Percentiles rank a stretch among this genome's conserved stretches.
Conservation (phyloP, 2,329 filamentous ascomycete genomes). For the Raffaelea ambrosiae region DNA sequence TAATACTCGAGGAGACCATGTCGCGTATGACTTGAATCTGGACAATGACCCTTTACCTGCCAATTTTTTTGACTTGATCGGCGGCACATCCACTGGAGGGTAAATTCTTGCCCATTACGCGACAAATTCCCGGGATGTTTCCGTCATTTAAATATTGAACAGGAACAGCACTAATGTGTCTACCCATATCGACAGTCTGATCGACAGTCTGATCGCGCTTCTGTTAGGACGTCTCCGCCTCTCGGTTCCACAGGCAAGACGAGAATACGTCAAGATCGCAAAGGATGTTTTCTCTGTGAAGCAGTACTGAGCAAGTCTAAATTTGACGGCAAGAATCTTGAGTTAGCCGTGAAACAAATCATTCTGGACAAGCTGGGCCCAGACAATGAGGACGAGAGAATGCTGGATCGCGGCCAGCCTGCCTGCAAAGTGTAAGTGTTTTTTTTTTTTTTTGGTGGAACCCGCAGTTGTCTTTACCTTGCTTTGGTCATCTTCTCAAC, state of each 20-base stretch:
- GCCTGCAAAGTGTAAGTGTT: too few relatives aligned
- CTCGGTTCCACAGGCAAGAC: neutral
- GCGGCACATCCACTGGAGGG: slow-evolving; percentile 2
- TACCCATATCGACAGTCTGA: neutral
- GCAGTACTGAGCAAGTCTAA: too few relatives aligned
- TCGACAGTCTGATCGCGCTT: slow-evolving; percentile 1
- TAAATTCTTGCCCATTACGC: too few relatives aligned
- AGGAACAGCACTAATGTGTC: neutral
- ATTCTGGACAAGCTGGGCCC: too few relatives aligned
- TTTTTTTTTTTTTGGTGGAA: too few relatives aligned
- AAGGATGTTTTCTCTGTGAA: too few relatives aligned
- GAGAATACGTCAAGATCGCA: neutral
- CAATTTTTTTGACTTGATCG: slow-evolving; percentile 5
- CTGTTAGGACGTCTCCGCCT: neutral
- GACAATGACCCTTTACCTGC: neutral
- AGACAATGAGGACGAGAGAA: too few relatives aligned
- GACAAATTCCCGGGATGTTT: neutral
- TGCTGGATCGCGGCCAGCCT: too few relatives aligned
- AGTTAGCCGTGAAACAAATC: too few relatives aligned
- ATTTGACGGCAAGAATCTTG: too few relatives aligned
- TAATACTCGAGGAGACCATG: slow-evolving; percentile 3
- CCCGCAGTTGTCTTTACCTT: too few relatives aligned
- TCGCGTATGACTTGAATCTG: slow-evolving; percentile 1
- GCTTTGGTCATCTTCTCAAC: too few relatives aligned
- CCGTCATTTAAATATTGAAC: neutral